Conservation (phyloP, 257 asterid genomes). For the Solanum gracilifrons region DNA sequence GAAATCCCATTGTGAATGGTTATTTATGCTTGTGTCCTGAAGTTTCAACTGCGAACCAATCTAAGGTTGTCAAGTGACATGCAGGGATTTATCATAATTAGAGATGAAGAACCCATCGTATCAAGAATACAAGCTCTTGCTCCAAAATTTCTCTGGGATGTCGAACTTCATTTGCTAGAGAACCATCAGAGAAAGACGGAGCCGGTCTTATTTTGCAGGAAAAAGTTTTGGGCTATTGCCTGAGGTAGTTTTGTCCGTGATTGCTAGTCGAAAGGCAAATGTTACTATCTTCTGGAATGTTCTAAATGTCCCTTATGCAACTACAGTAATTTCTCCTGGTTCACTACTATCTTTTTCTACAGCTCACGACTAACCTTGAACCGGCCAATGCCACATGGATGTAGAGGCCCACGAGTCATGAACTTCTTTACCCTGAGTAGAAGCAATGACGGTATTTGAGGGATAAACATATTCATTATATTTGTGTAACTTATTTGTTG, state of each 20-base stretch:
- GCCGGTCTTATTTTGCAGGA: conserved; percentile 63
- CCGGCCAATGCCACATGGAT: not conserved
- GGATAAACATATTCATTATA: not conserved
- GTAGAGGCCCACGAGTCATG: not conserved
- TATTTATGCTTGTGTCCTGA: not conserved
- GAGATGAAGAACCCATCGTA: conserved; percentile 61
- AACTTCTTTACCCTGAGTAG: not conserved
- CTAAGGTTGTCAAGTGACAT: not conserved
- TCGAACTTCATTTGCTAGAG: conserved; percentile 51
- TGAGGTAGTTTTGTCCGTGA: conserved; percentile 3
- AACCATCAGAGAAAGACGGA: conserved; percentile 46
- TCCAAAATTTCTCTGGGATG: conserved; percentile 73
- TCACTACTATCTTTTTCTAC: not conserved
- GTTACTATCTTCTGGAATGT: not conserved
- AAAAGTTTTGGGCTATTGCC: conserved; percentile 80
- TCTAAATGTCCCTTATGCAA: not conserved
- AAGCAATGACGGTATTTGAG: not conserved
- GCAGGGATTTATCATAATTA: conserved; percentile 63
- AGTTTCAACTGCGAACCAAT: not conserved
- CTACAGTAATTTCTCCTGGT: not conserved
- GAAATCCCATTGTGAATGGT: not conserved
- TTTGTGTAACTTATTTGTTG: not conserved
- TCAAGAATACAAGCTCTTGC: conserved; percentile 52
- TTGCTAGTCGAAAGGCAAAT: not conserved
- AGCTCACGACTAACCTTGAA: not conserved